Evolutionary conservation across 2,329 filamentous ascomycete species (phyloP).

Genomic region (Diaporthe helianthi): DNA sequence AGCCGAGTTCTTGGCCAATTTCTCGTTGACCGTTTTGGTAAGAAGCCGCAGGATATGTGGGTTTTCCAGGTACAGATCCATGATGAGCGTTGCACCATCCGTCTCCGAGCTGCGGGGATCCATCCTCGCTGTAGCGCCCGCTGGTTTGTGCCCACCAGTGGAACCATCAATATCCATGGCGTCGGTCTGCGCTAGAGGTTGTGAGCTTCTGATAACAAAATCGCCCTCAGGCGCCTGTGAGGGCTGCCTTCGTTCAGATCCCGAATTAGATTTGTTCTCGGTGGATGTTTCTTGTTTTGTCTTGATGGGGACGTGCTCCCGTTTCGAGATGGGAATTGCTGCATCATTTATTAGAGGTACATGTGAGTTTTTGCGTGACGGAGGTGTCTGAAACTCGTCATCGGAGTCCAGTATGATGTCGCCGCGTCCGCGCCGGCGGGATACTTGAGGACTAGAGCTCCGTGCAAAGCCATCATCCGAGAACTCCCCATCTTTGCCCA

Average conservation of each 20-base stretch:
- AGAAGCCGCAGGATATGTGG: conserved; percentile 46
- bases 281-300: background rate
- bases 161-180: conserved; percentile 9
- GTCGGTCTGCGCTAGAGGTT: background rate
- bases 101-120: conserved; percentile 41
- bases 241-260: conserved; percentile 1
- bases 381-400: conserved; percentile 58
- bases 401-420: conserved; percentile 63
- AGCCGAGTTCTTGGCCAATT: conserved; percentile 55
- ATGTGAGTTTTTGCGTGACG: conserved; percentile 43
- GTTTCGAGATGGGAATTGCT: conserved; percentile 23
- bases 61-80: conserved; percentile 45
- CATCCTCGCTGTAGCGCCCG: conserved; percentile 31
- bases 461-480: conserved; percentile 29
- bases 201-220: background rate
- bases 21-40: conserved; percentile 48
- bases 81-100: conserved; percentile 43
- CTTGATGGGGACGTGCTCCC: background rate
- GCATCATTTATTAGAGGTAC: conserved; percentile 39
- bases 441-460: conserved; percentile 36
- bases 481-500: background rate
- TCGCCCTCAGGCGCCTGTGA: background rate
- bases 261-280: background rate
- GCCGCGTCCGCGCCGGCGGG: conserved; percentile 35
- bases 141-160: conserved; percentile 1